A percentile compares a stretch with the other conserved stretches of the same genome.
phyloP scores from a whole-genome alignment of 1,139 yeast genomes.

The Geotrichum citri-aurantii region DNA sequence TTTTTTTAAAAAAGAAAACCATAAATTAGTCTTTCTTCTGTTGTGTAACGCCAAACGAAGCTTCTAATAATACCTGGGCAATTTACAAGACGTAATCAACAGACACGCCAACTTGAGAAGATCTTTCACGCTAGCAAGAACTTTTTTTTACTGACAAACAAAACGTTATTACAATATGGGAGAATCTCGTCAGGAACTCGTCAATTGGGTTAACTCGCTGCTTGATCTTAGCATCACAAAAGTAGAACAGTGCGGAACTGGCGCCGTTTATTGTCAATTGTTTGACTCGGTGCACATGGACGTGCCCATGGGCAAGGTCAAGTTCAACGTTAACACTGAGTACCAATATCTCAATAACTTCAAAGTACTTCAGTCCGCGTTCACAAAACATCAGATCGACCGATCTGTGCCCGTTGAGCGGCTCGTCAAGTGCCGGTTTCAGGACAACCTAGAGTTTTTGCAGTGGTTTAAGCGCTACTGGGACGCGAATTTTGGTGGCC shows the following conservation, averaged over 20 bases:
- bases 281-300: constrained; percentile 81
- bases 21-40: neutral
- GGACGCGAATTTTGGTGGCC: constrained; percentile 63
- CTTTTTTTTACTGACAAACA: neutral
- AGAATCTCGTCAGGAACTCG: constrained; percentile 75
- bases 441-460: constrained; percentile 86
- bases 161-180: constrained; percentile 39
- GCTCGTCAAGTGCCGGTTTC: constrained; percentile 80
- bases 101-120: neutral
- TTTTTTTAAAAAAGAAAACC: no score
- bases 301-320: constrained; percentile 70
- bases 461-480: constrained; percentile 89
- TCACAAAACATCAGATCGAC: constrained; percentile 63
- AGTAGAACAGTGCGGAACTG: constrained; percentile 92
- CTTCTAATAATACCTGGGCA: neutral
- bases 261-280: constrained; percentile 91
- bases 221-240: constrained; percentile 61
- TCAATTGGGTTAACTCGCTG: constrained; percentile 77
- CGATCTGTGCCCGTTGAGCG: constrained; percentile 76
- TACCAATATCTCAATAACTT: constrained; percentile 76
- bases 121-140: no score
- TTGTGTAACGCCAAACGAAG: neutral
- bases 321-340: constrained; percentile 62
- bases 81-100: neutral
- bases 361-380: constrained; percentile 76